Base-by-base conservation (phyloP, 768 basidiomycete species). In the Gautieria morchelliformis region DNA sequence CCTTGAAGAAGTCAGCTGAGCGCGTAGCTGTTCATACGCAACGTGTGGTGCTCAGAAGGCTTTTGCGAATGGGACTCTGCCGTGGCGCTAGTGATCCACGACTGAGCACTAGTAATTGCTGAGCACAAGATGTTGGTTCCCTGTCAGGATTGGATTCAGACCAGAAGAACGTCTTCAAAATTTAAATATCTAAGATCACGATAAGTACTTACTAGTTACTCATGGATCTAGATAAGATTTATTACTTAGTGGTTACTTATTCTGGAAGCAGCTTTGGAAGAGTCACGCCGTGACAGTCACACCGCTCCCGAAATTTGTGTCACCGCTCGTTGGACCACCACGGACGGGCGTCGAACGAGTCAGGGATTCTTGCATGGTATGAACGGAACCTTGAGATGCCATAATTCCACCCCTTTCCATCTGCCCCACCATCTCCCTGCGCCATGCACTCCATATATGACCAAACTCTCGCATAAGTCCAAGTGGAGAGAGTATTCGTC, bases 1-100 rank as follows among this genome's bases (percentile, higher is more conserved):
- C 47, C 56, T 35, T 17, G 9, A 49, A n/a, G 35, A 33, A 46
- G 32, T 57, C 56, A 57, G 27, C 45, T 57, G 56, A 57, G 8
- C 24, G 20, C 33, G 46, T 47, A 14, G n/a, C 40, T n/a, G 12
- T 14, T 27, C 27, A 27, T 27, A 27, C 27, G 27, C 27, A 27
- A 27, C 27, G 27, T 27, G 27, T 27, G 27, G 27, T 27, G 27
- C 27, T n/a, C n/a, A 27, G 27, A 27, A 27, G 27, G 5, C 27
- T 27, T 27, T 27, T 27, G 27, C 2, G 3, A 5, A 27, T 3
- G 27, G 27, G 27, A 27, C 27, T 27, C 27, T 27, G 27, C 27
- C 27, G 27, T 27, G 27, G 27, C 27, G 3, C 3, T 27, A 27
- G 5, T 27, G 27, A 27, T 2, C 27, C 27, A 5, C 27, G 5